Evolutionary conservation across 352 stramenopile species (phyloP).

Genomic region (Blastocystis sp.): DNA sequence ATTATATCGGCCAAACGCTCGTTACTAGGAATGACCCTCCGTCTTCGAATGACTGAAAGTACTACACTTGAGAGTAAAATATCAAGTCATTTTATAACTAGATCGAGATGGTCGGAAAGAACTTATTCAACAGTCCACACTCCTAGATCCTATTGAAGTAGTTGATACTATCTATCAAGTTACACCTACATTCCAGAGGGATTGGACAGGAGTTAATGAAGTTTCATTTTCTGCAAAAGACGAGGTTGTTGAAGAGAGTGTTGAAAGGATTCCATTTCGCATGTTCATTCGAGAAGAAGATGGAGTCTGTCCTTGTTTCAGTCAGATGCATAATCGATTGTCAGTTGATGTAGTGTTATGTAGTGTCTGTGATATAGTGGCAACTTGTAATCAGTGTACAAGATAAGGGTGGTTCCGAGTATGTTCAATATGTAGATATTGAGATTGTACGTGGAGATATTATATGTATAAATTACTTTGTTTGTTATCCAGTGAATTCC

Average conservation of each 20-base stretch:
- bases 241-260: neutral
- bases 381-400: neutral
- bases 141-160: neutral
- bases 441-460: constrained; percentile 25
- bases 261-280: constrained; percentile 7
- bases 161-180: neutral
- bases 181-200: neutral
- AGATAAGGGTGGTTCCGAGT: neutral
- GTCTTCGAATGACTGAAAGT: neutral
- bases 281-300: neutral
- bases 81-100: neutral
- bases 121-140: neutral
- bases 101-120: neutral
- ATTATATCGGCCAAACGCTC: neutral
- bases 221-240: neutral
- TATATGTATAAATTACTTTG: neutral
- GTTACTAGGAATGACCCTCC: neutral
- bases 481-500: neutral
- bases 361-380: neutral
- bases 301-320: neutral
- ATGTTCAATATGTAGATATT: neutral
- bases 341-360: neutral
- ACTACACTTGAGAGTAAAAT: neutral
- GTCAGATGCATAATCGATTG: neutral
- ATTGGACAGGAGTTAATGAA: neutral